Conservation (phyloP, 768 basidiomycete genomes). For the Mycena rebaudengoi region DNA sequence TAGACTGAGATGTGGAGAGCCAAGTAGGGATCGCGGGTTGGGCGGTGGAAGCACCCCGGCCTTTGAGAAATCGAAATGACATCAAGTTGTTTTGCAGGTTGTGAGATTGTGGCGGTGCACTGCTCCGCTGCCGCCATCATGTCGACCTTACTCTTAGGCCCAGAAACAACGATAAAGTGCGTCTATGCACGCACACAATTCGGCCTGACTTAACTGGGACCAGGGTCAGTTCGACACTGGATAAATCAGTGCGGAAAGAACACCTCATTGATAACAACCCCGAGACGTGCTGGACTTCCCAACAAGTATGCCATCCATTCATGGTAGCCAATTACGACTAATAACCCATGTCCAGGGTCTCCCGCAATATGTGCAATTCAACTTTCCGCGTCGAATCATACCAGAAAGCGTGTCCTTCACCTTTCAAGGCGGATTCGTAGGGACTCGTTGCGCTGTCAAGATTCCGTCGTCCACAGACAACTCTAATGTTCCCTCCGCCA, state of each 20-base stretch:
- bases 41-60: background rate
- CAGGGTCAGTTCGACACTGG: constrained; percentile 84
- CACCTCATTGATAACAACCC: constrained; percentile 72
- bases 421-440: constrained; percentile 90
- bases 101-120: background rate
- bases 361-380: constrained; percentile 78
- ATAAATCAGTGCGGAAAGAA: constrained; percentile 78
- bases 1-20: constrained; percentile 1
- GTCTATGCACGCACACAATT: constrained; percentile 23
- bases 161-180: constrained; percentile 62
- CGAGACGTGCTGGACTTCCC: constrained; percentile 88
- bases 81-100: too few species aligned
- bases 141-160: constrained; percentile 49
- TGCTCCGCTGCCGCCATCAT: background rate
- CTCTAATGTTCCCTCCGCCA: constrained; percentile 33
- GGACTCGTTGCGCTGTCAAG: constrained; percentile 66
- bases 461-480: constrained; percentile 38
- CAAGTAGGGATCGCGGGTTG: background rate
- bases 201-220: constrained; percentile 10
- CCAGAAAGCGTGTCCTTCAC: constrained; percentile 68
- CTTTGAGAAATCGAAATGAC: too few species aligned
- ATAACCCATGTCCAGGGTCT: constrained; percentile 60
- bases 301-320: constrained; percentile 57
- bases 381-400: constrained; percentile 60
- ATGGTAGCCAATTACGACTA: constrained; percentile 3